Evolutionary conservation across 768 basidiomycete genomes (phyloP), one percentile per base, ranked within the genome.

Genomic region (Hypsizygus marmoreus): DNA sequence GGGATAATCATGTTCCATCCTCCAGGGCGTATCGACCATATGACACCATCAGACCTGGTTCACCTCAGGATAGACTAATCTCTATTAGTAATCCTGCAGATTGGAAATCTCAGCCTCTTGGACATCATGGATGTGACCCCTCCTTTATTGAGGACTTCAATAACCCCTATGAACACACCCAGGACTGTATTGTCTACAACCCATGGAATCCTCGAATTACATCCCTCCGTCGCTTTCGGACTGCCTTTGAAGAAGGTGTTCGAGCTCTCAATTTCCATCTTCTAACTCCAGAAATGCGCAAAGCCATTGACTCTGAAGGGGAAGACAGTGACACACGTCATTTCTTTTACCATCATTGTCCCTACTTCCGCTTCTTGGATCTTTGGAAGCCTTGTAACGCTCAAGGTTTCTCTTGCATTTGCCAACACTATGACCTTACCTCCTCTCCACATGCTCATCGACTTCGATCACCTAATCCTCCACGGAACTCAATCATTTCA

Each of bases 371-470:
- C 6, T 34, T 14, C 17, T 17, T 44, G n/a, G 19, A 35, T 24
- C 7, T 6, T 12, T 16, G 24, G 19, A 35, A n/a, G 25, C 43
- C 43, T 10, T 16, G 30, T 7, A 22, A 12, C 31, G 13, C 25
- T 24, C 43, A 44, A 44, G 43, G 43, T 17, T 44, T 44, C 34
- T 44, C 43, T 20, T 20, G n/a, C 12, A 34, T n/a, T 14, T 34
- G 43, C 20, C 19, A 33, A 24, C 43, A 44, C 25, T 34, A 20
- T 20, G 14, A 20, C n/a, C n/a, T n/a, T 19, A 20, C 9, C 8
- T n/a, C 11, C 14, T 8, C 16, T 10, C 12, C 31, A 14, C 32
- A 17, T 44, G 14, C 34, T 4, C 19, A 43, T 13, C 23, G 14
- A 4, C 4, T 30, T 17, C 7, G 19, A 6, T 33, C 30, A 14